Conservation (phyloP, 2,329 filamentous ascomycete species). For the Harringtonia aguacate region DNA sequence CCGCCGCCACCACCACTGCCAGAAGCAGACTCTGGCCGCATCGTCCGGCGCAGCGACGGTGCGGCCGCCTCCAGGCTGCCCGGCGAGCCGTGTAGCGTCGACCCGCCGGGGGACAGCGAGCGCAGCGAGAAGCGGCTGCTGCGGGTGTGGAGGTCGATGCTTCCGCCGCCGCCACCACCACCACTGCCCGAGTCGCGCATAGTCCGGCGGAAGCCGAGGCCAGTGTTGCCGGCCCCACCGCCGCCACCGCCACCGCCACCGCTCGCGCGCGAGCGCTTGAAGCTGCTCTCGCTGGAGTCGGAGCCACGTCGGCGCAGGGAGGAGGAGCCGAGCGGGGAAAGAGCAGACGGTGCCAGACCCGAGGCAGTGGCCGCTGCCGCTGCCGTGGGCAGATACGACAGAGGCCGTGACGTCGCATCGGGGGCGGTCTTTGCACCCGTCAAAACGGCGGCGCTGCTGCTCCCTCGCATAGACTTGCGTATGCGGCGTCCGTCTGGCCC, state of each 20-base stretch:
- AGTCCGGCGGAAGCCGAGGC: constrained; percentile 57
- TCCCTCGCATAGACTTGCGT: too few relatives aligned
- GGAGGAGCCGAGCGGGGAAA: constrained; percentile 21
- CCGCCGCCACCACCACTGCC: background rate
- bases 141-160: constrained; percentile 4
- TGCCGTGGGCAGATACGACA: too few relatives aligned
- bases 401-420: too few relatives aligned
- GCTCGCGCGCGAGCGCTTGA: constrained; percentile 44
- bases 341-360: too few relatives aligned
- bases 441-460: too few relatives aligned
- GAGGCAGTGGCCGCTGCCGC: too few relatives aligned
- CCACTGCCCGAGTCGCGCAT: too few relatives aligned
- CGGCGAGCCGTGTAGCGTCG: constrained; percentile 35
- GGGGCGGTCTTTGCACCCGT: too few relatives aligned
- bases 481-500: too few relatives aligned
- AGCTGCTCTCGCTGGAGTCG: constrained; percentile 70
- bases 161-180: too few relatives aligned
- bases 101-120: constrained; percentile 56
- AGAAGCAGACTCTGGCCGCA: constrained; percentile 23
- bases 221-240: constrained; percentile 19
- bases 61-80: constrained; percentile 17
- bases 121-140: constrained; percentile 52
- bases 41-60: constrained; percentile 33
- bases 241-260: background rate
- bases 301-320: constrained; percentile 42